Conservation (phyloP, 371 early-diverging fungal species). For the Lichtheimia ornata region DNA sequence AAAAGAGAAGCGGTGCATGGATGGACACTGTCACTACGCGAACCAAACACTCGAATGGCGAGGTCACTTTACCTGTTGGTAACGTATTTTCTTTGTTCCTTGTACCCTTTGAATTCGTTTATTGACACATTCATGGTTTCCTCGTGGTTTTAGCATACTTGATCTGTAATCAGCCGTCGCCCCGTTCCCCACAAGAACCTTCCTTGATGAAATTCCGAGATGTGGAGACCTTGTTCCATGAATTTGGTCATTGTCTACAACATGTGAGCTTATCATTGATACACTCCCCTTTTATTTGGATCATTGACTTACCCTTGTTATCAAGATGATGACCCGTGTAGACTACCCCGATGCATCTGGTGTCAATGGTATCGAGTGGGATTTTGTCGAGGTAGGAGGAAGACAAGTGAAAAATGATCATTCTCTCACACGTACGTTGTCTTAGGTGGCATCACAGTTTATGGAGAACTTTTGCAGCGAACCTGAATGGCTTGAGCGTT, state of each 20-base stretch:
- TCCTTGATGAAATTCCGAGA: conserved; percentile 68
- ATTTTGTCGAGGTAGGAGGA: conserved; percentile 46
- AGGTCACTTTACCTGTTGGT: conserved; percentile 58
- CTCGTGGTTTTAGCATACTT: conserved; percentile 49
- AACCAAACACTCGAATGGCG: conserved; percentile 45
- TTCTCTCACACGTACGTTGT: not conserved
- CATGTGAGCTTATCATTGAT: conserved; percentile 37
- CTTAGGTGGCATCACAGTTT: conserved; percentile 68
- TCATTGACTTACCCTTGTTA: not conserved
- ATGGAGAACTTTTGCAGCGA: conserved; percentile 76
- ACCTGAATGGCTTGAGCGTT: conserved; percentile 54
- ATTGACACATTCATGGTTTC: not conserved
- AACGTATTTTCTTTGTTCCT: conserved; percentile 2
- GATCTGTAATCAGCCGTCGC: conserved; percentile 67
- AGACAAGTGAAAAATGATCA: no score
- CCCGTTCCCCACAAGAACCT: conserved; percentile 49
- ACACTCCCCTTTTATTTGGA: not conserved
- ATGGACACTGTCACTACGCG: conserved; percentile 71
- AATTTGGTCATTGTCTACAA: conserved; percentile 72
- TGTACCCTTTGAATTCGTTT: not conserved
- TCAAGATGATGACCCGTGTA: conserved; percentile 62
- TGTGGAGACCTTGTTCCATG: conserved; percentile 69
- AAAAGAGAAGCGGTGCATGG: conserved; percentile 75
- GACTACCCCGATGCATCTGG: conserved; percentile 71
- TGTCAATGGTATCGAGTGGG: conserved; percentile 72